Conservation (phyloP, 2,329 filamentous ascomycete genomes). For the Phaeosphaeria sp. region DNA sequence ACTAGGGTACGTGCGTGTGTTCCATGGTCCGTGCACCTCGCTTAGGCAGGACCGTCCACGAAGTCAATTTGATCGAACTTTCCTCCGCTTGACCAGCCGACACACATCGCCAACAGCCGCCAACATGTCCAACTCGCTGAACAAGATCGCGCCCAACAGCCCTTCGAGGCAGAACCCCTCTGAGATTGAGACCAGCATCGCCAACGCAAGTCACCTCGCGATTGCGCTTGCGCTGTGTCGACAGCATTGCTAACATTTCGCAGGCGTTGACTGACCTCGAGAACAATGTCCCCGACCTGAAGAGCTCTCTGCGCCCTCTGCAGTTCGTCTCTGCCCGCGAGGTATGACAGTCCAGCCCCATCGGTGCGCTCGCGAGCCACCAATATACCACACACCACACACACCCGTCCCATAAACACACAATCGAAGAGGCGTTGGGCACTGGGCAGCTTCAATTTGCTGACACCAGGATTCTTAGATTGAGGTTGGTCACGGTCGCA, state of each 20-base stretch:
- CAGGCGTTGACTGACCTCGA: constrained; percentile 92
- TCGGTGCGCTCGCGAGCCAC: constrained; percentile 36
- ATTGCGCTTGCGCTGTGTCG: constrained; percentile 10
- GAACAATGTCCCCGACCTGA: constrained; percentile 98
- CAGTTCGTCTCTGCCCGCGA: constrained; percentile 99
- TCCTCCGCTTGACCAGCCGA: constrained; percentile 28
- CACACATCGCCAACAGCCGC: constrained; percentile 46
- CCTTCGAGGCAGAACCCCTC: constrained; percentile 94
- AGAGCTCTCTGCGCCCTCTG: constrained; percentile 92
- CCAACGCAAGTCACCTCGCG: constrained; percentile 70
- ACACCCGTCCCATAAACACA: constrained; percentile 23
- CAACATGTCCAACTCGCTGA: constrained; percentile 73
- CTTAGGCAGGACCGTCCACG: constrained; percentile 7
- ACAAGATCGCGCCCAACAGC: constrained; percentile 99
- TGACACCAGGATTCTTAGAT: constrained; percentile 75
- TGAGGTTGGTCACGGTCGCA: constrained; percentile 99
- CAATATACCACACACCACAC: constrained; percentile 32
- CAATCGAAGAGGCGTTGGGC: constrained; percentile 61
- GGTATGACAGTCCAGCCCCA: constrained; percentile 71
- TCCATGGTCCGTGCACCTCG: too few species aligned
- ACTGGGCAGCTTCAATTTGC: constrained; percentile 60
- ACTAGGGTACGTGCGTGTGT: too few species aligned
- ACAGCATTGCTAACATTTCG: constrained; percentile 23
- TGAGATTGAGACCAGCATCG: constrained; percentile 97
- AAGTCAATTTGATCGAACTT: constrained; percentile 13